phyloP scores from a whole-genome alignment of 768 basidiomycete species.

The Naganishia antarctica region DNA sequence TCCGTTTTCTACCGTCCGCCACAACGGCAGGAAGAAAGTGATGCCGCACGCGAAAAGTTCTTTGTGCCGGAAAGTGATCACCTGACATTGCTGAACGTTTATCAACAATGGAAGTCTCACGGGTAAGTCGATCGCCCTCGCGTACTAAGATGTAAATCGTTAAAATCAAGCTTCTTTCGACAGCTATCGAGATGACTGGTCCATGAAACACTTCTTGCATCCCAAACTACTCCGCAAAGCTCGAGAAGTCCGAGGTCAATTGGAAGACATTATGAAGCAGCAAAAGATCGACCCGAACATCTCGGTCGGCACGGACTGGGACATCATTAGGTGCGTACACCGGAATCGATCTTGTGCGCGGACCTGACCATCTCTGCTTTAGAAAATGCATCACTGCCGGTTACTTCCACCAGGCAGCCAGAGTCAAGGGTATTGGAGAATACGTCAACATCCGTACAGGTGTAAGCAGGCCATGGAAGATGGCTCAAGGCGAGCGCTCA shows the following conservation, averaged over 20 bases:
- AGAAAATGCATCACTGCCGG: constrained; percentile 97
- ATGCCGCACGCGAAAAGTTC: constrained; percentile 96
- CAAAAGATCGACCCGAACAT: constrained; percentile 85
- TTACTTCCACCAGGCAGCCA: constrained; percentile 97
- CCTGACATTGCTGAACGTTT: constrained; percentile 88
- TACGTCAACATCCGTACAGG: constrained; percentile 94
- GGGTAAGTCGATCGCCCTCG: constrained; percentile 56
- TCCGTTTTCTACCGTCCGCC: constrained; percentile 97
- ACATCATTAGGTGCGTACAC: constrained; percentile 63
- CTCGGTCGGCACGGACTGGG: constrained; percentile 91
- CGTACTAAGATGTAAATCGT: no score
- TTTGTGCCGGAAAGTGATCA: constrained; percentile 98
- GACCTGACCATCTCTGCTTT: not conserved
- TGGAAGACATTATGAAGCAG: constrained; percentile 98
- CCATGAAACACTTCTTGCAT: constrained; percentile 88
- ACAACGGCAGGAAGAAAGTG: constrained; percentile 94
- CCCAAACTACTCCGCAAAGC: constrained; percentile 92
- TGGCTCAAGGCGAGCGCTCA: not conserved
- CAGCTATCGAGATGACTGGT: constrained; percentile 91
- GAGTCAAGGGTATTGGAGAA: constrained; percentile 98
- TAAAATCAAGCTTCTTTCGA: constrained; percentile 22
- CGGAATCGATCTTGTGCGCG: constrained; percentile 11
- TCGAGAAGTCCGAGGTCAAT: constrained; percentile 86
- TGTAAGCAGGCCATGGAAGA: constrained; percentile 35
- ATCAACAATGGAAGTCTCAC: constrained; percentile 96